phyloP scores from a whole-genome alignment of 192 early-diverging fungal species.

The Backusella mclennaniae region DNA sequence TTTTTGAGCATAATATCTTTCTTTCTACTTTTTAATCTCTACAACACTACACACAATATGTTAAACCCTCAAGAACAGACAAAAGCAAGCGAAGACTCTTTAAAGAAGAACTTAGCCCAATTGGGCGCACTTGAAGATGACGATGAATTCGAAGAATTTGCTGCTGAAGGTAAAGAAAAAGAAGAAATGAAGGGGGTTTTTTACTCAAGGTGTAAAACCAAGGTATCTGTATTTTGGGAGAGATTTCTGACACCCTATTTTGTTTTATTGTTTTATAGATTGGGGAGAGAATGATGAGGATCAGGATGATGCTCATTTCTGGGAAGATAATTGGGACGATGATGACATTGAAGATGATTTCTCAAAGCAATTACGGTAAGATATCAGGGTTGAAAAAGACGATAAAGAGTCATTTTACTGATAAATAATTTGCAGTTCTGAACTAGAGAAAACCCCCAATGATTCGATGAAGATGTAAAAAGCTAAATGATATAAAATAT shows the following conservation, averaged over 20 bases:
- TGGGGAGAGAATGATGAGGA: constrained; percentile 82
- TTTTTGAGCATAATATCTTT: constrained; percentile 1
- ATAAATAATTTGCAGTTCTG: not conserved
- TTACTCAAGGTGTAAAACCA: not conserved
- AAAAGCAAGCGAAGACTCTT: constrained; percentile 1
- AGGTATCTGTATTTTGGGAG: not conserved
- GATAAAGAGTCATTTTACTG: not conserved
- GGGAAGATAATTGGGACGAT: constrained; percentile 93
- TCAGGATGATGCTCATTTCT: constrained; percentile 63
- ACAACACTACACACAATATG: not conserved
- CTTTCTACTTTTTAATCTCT: not conserved
- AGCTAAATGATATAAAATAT: not conserved
- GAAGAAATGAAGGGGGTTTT: not conserved
- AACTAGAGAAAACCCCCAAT: constrained; percentile 9
- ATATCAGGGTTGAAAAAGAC: not conserved
- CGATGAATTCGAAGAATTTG: constrained; percentile 95
- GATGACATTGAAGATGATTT: constrained; percentile 91
- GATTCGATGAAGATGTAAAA: constrained; percentile 22
- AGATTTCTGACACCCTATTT: not conserved
- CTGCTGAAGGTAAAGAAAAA: constrained; percentile 63
- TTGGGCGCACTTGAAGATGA: constrained; percentile 81
- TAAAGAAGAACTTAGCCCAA: constrained; percentile 43
- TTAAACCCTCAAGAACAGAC: constrained; percentile 14
- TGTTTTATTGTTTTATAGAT: constrained; percentile 45
- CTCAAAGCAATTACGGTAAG: constrained; percentile 76